Evolutionary conservation across 2,329 filamentous ascomycete genomes (phyloP).

Genomic region (Phialemonium atrogriseum): DNA sequence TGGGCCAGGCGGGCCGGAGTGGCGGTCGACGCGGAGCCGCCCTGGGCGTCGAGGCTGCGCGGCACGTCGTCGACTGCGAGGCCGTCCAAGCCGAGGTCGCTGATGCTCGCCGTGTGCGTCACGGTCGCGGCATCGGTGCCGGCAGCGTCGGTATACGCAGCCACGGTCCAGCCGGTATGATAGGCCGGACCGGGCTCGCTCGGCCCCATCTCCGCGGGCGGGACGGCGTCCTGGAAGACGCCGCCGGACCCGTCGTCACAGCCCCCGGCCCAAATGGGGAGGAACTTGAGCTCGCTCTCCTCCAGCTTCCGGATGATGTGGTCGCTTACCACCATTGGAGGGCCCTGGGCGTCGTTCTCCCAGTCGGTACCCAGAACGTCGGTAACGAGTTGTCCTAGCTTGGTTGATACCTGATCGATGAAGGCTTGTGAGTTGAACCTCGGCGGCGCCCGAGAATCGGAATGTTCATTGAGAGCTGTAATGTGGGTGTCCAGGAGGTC

Average conservation of each 20-base stretch:
- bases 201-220: slow-evolving; percentile 34
- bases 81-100: slow-evolving; percentile 21
- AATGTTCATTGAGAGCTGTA: no score
- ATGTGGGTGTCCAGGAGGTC: no score
- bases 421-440: no score
- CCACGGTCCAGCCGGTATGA: slow-evolving; percentile 33
- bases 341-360: slow-evolving; percentile 17
- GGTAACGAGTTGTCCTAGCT: no score
- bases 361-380: slow-evolving; percentile 6
- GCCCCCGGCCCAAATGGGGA: slow-evolving; percentile 58
- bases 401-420: no score
- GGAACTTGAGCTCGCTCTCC: slow-evolving; percentile 50
- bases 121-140: slow-evolving; percentile 22
- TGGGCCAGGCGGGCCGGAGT: slow-evolving; percentile 26
- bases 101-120: slow-evolving; percentile 16
- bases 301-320: slow-evolving; percentile 44
- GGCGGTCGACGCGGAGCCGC: slow-evolving; percentile 13
- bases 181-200: slow-evolving; percentile 37
- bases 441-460: no score
- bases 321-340: slow-evolving; percentile 25
- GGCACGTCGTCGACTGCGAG: slow-evolving; percentile 12
- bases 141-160: slow-evolving; percentile 13
- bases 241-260: slow-evolving; percentile 42
- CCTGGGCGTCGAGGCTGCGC: slow-evolving; percentile 8
- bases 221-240: slow-evolving; percentile 34